A percentile compares a stretch with the other conserved stretches of the same genome.
These are phyloP conservation scores for Dictyostelium purpureum DNA, from an alignment of 78 protist genomes.

Conservation along the genomic window DNA sequence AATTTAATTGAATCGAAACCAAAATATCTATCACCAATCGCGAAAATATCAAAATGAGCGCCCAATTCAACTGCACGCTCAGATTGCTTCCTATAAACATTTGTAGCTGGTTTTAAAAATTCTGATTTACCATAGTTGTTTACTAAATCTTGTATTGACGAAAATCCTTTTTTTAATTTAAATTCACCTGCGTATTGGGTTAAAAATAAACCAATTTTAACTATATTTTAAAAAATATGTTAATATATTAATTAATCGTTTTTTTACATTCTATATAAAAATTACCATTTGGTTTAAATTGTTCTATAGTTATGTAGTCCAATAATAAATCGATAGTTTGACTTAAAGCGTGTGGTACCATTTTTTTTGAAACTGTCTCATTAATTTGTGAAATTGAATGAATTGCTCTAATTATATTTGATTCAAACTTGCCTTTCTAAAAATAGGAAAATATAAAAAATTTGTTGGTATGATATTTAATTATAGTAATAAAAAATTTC, in stretches of 20 bases:
- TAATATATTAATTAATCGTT: background rate
- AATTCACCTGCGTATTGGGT: background rate
- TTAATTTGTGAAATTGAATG: background rate
- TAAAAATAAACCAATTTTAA: constrained; percentile 8
- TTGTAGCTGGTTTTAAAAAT: constrained; percentile 32
- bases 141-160: background rate
- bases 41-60: constrained; percentile 40
- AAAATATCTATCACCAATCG: constrained; percentile 9
- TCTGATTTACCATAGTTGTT: background rate
- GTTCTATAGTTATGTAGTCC: constrained; percentile 2
- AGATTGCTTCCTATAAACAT: constrained; percentile 6
- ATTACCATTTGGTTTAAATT: background rate
- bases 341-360: background rate
- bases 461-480: background rate
- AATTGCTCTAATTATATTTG: constrained; percentile 33
- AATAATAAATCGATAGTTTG: background rate
- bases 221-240: background rate
- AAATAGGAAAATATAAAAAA: background rate
- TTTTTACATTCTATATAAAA: background rate
- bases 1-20: constrained; percentile 45
- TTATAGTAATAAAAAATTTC: background rate
- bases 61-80: constrained; percentile 16
- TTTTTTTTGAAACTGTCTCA: background rate
- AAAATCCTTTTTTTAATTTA: background rate
- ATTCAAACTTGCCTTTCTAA: constrained; percentile 49